Percentiles rank a stretch among this genome's conserved stretches.
These are phyloP conservation scores for Lobulomyces angularis DNA, from an alignment of 192 early-diverging fungal genomes.

Conservation along the genomic window DNA sequence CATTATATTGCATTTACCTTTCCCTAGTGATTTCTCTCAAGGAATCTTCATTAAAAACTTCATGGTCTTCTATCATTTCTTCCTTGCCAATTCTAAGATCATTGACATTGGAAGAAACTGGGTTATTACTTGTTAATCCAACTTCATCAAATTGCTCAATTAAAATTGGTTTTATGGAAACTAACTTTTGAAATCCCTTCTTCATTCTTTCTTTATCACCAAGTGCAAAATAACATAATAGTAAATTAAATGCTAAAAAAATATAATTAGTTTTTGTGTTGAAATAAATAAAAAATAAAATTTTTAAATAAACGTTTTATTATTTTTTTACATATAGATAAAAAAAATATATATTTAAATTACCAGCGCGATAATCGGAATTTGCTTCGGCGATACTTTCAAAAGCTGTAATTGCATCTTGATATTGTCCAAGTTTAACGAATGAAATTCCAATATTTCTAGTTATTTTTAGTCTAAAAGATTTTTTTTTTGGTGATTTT, in stretches of 20 bases:
- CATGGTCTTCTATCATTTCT: slow-evolving; percentile 46
- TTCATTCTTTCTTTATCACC: slow-evolving; percentile 46
- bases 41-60: slow-evolving; percentile 42
- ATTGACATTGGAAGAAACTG: slow-evolving; percentile 3
- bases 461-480: slow-evolving; percentile 37
- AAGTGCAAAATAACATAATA: slow-evolving; percentile 52
- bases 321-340: not conserved
- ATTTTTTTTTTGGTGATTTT: slow-evolving; percentile 5
- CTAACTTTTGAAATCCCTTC: slow-evolving; percentile 30
- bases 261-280: slow-evolving; percentile 2
- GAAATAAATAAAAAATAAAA: too few relatives aligned
- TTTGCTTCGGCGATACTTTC: slow-evolving; percentile 46
- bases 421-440: slow-evolving; percentile 41
- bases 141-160: slow-evolving; percentile 39
- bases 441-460: slow-evolving; percentile 48
- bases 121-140: too few relatives aligned
- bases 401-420: slow-evolving; percentile 47
- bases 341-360: not conserved
- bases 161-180: slow-evolving; percentile 22
- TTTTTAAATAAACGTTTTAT: too few relatives aligned
- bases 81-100: not conserved
- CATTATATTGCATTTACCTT: slow-evolving; percentile 19
- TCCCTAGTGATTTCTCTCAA: slow-evolving; percentile 38
- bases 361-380: slow-evolving; percentile 41
- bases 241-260: slow-evolving; percentile 35